Conservation (phyloP, 306 rosid species). For the Dryas alaskensis region DNA sequence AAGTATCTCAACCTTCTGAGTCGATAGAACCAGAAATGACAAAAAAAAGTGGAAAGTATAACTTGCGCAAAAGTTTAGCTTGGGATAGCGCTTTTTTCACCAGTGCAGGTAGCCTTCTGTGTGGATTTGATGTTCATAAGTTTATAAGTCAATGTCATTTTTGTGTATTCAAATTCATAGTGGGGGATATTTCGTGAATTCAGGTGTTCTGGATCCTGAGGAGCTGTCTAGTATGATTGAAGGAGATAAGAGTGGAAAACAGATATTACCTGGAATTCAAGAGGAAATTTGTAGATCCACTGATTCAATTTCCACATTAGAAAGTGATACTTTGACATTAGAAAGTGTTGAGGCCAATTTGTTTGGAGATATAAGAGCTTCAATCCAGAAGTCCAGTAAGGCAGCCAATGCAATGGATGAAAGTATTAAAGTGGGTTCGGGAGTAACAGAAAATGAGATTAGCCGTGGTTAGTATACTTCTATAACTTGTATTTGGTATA, state of each 20-base stretch:
- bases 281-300: slow-evolving; percentile 73
- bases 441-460: slow-evolving; percentile 24
- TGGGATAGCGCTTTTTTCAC: slow-evolving; percentile 98
- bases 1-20: slow-evolving; percentile 42
- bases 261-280: slow-evolving; percentile 48
- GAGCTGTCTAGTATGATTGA: slow-evolving; percentile 80
- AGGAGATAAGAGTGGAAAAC: slow-evolving; percentile 58
- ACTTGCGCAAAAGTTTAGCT: slow-evolving; percentile 91
- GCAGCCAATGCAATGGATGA: slow-evolving; percentile 29
- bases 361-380: slow-evolving; percentile 88
- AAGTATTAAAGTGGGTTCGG: slow-evolving; percentile 27
- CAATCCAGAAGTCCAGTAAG: slow-evolving; percentile 78
- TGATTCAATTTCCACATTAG: slow-evolving; percentile 72
- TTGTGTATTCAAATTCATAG: not conserved
- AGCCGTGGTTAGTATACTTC: slow-evolving; percentile 39
- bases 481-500: slow-evolving; percentile 6
- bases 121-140: not conserved
- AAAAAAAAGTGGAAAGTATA: slow-evolving; percentile 59
- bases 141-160: not conserved
- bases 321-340: slow-evolving; percentile 64
- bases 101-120: slow-evolving; percentile 59
- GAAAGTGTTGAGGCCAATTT: slow-evolving; percentile 62
- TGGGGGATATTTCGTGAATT: slow-evolving; percentile 22
- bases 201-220: slow-evolving; percentile 88
- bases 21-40: slow-evolving; percentile 41